Percentiles rank a stretch among this genome's conserved stretches.
Conservation (phyloP, 495 filamentous ascomycete species). For the Elasticomyces elasticus region DNA sequence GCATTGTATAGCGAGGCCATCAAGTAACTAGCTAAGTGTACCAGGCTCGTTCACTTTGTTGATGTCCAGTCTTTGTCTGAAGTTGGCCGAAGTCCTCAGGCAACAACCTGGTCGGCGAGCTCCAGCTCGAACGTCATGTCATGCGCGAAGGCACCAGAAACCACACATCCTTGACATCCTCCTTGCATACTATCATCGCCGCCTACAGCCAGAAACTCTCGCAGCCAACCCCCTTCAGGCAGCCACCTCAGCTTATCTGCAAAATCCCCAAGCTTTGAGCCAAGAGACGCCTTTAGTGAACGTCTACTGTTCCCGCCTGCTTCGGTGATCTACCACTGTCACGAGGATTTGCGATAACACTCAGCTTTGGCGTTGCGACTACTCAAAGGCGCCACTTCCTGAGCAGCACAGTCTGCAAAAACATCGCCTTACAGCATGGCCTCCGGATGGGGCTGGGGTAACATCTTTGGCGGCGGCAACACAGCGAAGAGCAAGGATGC, state of each 20-base stretch:
- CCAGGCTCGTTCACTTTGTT: too few relatives aligned
- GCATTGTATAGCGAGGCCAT: slow-evolving; percentile 17
- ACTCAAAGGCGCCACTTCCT: too few relatives aligned
- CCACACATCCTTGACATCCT: background rate
- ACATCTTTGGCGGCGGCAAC: slow-evolving; percentile 39
- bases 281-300: background rate
- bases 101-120: too few relatives aligned
- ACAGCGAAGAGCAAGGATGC: slow-evolving; percentile 80
- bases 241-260: background rate
- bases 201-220: background rate
- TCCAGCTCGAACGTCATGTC: too few relatives aligned
- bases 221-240: background rate
- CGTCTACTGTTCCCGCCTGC: background rate
- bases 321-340: background rate
- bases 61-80: too few relatives aligned
- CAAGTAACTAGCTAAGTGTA: too few relatives aligned
- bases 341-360: too few relatives aligned
- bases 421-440: slow-evolving; percentile 1
- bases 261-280: background rate
- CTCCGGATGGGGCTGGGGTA: slow-evolving; percentile 32
- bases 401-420: too few relatives aligned
- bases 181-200: background rate
- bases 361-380: too few relatives aligned
- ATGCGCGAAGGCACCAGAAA: background rate
- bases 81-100: too few relatives aligned